Conservation (phyloP, 768 basidiomycete genomes). For the Leucocoprinus birnbaumii region DNA sequence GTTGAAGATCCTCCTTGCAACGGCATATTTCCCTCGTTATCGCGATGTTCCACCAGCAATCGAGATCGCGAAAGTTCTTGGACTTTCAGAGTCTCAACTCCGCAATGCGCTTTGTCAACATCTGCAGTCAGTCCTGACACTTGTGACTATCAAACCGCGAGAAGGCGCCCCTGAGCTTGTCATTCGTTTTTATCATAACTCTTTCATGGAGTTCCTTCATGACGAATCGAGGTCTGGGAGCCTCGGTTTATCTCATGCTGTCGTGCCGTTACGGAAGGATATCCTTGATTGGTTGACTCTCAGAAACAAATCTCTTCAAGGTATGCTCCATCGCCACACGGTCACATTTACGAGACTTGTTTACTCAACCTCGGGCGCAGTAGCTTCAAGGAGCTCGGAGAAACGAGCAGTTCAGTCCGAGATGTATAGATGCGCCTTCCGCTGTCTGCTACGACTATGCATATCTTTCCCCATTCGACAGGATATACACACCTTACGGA, state of each 20-base stretch:
- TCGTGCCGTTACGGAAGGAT: neutral
- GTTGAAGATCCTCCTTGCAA: neutral
- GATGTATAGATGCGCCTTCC: neutral
- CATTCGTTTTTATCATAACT: conserved; percentile 1
- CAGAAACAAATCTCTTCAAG: neutral
- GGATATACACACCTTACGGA: neutral
- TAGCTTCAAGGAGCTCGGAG: neutral
- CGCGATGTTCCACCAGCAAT: neutral
- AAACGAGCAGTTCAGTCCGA: neutral
- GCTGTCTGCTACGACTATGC: neutral
- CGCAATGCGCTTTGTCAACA: neutral
- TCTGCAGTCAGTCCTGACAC: neutral
- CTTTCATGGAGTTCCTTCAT: conserved; percentile 6
- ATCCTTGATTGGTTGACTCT: neutral
- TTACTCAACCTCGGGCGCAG: neutral
- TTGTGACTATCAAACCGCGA: neutral
- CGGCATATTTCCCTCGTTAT: neutral
- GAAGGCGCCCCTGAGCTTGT: neutral
- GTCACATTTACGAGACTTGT: too few relatives aligned
- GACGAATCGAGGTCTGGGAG: neutral
- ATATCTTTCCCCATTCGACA: neutral
- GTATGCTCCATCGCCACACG: neutral
- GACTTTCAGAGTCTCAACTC: neutral
- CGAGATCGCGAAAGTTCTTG: neutral
- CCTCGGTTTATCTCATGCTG: neutral